Conservation (phyloP, 129 eudicot genomes). For the Ambrosia artemisiifolia region DNA sequence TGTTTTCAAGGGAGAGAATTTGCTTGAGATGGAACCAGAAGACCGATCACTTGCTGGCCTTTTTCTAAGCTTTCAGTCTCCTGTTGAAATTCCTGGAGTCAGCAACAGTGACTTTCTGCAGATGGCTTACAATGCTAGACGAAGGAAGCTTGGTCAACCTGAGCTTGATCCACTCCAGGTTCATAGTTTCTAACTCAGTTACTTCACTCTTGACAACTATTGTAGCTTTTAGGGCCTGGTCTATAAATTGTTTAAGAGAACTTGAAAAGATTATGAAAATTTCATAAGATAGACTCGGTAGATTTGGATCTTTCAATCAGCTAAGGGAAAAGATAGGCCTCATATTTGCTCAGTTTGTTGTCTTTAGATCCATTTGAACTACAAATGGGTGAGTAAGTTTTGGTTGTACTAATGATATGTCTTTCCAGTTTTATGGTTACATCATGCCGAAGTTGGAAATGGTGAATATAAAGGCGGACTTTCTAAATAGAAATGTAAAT, state of each 20-base stretch:
- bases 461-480: conserved; percentile 84
- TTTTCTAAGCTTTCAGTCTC: conserved; percentile 95
- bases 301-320: neutral
- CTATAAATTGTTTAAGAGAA: neutral
- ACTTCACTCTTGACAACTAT: neutral
- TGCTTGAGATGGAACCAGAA: conserved; percentile 97
- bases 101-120: conserved; percentile 85
- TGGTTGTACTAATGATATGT: conserved; percentile 1
- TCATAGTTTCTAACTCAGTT: conserved; percentile 5
- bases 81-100: conserved; percentile 96
- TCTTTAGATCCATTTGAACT: neutral
- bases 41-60: conserved; percentile 93
- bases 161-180: conserved; percentile 97
- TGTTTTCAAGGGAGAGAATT: conserved; percentile 73
- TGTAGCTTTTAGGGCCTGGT: neutral
- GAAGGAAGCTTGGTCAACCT: conserved; percentile 73
- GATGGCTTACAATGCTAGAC: conserved; percentile 96
- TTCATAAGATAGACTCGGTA: neutral
- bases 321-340: neutral
- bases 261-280: neutral
- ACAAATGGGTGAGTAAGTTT: neutral
- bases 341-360: neutral
- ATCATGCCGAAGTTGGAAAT: conserved; percentile 77
- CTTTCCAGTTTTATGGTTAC: conserved; percentile 80
- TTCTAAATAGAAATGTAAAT: conserved; percentile 88